Evolutionary conservation across 768 basidiomycete species (phyloP).

Genomic region (Myochromella boudieri): DNA sequence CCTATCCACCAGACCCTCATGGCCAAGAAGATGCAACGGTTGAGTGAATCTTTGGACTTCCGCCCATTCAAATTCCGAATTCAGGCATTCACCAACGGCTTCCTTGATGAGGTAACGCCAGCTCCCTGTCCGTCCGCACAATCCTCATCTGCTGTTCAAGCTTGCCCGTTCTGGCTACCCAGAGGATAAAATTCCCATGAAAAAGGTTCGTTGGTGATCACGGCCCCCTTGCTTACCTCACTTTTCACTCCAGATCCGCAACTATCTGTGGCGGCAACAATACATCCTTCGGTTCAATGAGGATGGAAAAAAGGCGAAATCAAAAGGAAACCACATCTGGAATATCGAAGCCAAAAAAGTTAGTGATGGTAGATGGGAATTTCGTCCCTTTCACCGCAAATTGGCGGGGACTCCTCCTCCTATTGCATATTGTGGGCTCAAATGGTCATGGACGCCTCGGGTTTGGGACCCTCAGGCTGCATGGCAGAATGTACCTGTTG

Average conservation of each 20-base stretch:
- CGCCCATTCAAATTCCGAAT: constrained; percentile 99
- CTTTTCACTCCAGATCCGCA: constrained; percentile 60
- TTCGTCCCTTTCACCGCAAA: constrained; percentile 85
- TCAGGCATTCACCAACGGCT: constrained; percentile 95
- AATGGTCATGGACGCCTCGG: constrained; percentile 89
- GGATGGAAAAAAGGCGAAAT: constrained; percentile 98
- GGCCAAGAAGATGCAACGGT: constrained; percentile 97
- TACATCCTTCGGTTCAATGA: constrained; percentile 97
- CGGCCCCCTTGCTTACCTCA: constrained; percentile 6
- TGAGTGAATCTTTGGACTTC: constrained; percentile 96
- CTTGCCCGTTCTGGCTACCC: constrained; percentile 83
- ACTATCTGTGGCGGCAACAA: constrained; percentile 94
- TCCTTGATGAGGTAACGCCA: constrained; percentile 80
- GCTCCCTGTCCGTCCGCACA: neutral
- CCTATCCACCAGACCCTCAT: constrained; percentile 97
- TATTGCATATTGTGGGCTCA: constrained; percentile 78
- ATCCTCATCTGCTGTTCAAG: constrained; percentile 23
- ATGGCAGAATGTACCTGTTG: constrained; percentile 74
- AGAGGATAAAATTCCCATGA: constrained; percentile 94
- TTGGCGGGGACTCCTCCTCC: constrained; percentile 81
- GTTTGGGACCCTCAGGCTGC: constrained; percentile 97
- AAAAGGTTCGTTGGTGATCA: constrained; percentile 60
- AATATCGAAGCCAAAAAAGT: constrained; percentile 92
- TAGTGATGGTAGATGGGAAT: constrained; percentile 77
- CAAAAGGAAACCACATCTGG: constrained; percentile 99